These are phyloP conservation scores for Trichoderma sp. DNA, from an alignment of 2,329 filamentous ascomycete genomes.

Conservation along the genomic window DNA sequence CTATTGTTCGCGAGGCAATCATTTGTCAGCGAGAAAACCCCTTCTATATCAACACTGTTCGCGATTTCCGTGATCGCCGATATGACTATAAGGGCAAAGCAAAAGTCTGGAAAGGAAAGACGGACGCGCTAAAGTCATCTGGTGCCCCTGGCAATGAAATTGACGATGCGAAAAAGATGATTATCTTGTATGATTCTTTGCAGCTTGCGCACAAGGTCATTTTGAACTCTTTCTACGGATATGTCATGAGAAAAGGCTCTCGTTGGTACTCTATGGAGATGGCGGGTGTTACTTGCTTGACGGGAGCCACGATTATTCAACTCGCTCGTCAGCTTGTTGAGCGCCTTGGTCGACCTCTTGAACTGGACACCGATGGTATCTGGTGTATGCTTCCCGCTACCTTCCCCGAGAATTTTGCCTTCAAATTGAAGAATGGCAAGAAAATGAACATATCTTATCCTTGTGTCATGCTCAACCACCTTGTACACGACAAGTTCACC, in stretches of 20 bases:
- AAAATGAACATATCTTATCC: slow-evolving; percentile 96
- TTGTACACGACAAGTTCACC: slow-evolving; percentile 92
- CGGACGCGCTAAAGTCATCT: slow-evolving; percentile 78
- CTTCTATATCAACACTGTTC: slow-evolving; percentile 96
- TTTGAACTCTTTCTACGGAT: slow-evolving; percentile 98
- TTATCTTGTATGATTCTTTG: slow-evolving; percentile 90
- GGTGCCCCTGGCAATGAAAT: slow-evolving; percentile 76
- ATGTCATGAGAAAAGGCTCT: slow-evolving; percentile 98
- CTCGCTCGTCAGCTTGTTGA: slow-evolving; percentile 93
- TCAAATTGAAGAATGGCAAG: slow-evolving; percentile 94
- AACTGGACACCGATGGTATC: slow-evolving; percentile 97
- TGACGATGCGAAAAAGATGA: slow-evolving; percentile 98
- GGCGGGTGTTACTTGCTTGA: slow-evolving; percentile 97
- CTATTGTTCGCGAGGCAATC: slow-evolving; percentile 90
- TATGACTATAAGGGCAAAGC: slow-evolving; percentile 99
- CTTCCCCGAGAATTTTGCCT: slow-evolving; percentile 94
- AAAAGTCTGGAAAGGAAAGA: slow-evolving; percentile 98
- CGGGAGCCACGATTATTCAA: slow-evolving; percentile 94
- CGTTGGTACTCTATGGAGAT: slow-evolving; percentile 99
- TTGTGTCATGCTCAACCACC: slow-evolving; percentile 98
- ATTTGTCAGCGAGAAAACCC: slow-evolving; percentile 98
- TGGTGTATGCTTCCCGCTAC: slow-evolving; percentile 98
- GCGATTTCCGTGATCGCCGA: slow-evolving; percentile 91
- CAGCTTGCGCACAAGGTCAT: slow-evolving; percentile 99
- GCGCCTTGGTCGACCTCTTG: slow-evolving; percentile 85